Evolutionary conservation across 106 monocot species (phyloP).

Genomic region (Apostasia shenzhenica): DNA sequence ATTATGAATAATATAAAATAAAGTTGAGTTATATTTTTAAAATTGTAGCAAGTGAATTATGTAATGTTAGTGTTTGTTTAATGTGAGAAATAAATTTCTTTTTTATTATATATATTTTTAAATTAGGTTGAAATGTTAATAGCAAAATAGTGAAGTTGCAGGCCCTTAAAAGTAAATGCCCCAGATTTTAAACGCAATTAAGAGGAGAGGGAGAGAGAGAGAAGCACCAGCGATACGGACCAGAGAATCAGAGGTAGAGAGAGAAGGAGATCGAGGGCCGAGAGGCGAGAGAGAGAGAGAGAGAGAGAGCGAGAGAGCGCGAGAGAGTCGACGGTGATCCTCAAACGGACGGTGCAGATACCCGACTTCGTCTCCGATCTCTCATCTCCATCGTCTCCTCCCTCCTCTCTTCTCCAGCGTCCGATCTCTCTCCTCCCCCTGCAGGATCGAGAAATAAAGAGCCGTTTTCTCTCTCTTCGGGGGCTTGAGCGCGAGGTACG

Average conservation of each 20-base stretch:
- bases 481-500: conserved; percentile 3
- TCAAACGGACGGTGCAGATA: conserved; percentile 22
- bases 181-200: too few species aligned
- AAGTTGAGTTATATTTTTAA: too few species aligned
- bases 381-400: conserved; percentile 44
- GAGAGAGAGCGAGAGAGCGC: neutral
- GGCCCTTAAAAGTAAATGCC: too few species aligned
- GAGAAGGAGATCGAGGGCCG: neutral
- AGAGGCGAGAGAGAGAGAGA: neutral
- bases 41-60: too few species aligned
- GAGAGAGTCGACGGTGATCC: neutral
- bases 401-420: conserved; percentile 42
- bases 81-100: too few species aligned
- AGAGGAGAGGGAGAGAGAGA: too few species aligned
- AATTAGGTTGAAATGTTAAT: too few species aligned
- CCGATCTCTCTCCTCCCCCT: conserved; percentile 29
- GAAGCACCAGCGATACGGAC: too few species aligned
- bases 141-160: too few species aligned
- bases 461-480: conserved; percentile 9
- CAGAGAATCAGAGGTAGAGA: neutral
- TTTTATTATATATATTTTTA: too few species aligned
- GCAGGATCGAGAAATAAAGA: neutral
- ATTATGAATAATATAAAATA: too few species aligned
- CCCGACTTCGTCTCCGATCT: conserved; percentile 1
- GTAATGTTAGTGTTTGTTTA: too few species aligned